Evolutionary conservation across 2,329 filamentous ascomycete genomes (phyloP).

Genomic region (Calonectria pauciramosa): DNA sequence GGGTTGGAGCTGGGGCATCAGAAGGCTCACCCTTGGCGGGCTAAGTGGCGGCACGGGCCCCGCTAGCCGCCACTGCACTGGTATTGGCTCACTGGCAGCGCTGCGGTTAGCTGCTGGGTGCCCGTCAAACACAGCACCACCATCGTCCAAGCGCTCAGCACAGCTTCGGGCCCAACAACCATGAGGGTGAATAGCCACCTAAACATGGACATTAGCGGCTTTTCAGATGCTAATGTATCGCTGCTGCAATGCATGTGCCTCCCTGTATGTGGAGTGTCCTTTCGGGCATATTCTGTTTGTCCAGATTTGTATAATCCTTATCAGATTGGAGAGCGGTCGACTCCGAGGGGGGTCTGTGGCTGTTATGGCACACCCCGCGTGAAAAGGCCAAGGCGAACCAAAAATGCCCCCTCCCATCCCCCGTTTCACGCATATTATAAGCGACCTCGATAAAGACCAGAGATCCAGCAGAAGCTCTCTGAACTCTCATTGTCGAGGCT

Average conservation of each 20-base stretch:
- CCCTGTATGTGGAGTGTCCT: not conserved
- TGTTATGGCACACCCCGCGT: conserved; percentile 28
- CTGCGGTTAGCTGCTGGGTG: not conserved
- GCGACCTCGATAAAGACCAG: conserved; percentile 37
- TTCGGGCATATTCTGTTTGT: not conserved
- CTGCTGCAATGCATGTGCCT: not conserved
- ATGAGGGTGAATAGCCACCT: not conserved
- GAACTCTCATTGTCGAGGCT: conserved; percentile 37
- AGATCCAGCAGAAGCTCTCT: conserved; percentile 35
- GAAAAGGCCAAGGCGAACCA: conserved; percentile 3
- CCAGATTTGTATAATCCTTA: not conserved
- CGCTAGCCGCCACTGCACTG: conserved; percentile 5
- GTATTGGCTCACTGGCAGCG: conserved; percentile 9
- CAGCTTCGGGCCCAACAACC: not conserved
- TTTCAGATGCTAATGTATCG: not conserved
- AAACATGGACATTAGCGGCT: not conserved
- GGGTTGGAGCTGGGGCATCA: not conserved
- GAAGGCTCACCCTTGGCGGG: not conserved
- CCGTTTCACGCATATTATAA: conserved; percentile 46
- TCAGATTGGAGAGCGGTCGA: conserved; percentile 33
- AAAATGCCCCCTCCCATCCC: conserved; percentile 29
- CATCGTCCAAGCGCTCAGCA: not conserved
- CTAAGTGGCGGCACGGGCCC: conserved; percentile 10
- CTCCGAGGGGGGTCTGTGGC: conserved; percentile 30
- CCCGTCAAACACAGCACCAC: not conserved